Evolutionary conservation across 805 yeast genomes (phyloP), one percentile per base, ranked within the genome.

Genomic region (Danielia reshetovae): DNA sequence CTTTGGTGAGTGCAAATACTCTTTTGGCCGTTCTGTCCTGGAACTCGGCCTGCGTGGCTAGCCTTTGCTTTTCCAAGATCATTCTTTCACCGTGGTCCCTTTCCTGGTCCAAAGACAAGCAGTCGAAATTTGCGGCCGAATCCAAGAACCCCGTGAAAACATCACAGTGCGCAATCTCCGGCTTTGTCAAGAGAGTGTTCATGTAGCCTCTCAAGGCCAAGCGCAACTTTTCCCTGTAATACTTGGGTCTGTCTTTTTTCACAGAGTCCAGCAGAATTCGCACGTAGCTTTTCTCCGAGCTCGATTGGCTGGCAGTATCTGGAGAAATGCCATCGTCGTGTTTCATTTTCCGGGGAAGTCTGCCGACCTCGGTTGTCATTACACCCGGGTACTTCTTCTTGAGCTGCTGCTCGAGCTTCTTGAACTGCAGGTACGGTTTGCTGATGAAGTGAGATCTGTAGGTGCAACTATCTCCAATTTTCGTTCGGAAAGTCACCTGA

Each of bases 201-300:
- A 90, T 51, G 49, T 85, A 90, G 0, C 87, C 85, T 30, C 97
- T 68, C 29, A 90, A 65, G 0, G 94, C 75, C 7, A 87, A 68
- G 27, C 97, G 66, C 46, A 86, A 72, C 44, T 78, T 80, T 55
- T 90, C 97, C 18, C 94, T 71, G 2, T 79, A 74, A 19, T 85
- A 64, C 24, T 52, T 38, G 17, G 25, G 10, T 16, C 26, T 9
- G 32, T 12, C 7, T 15, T n/a, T 9, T 13, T 7, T 9, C 4
- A 22, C 11, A 5, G 16, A 9, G 27, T 26, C 13, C 27, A 11
- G 16, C 38, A 18, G 18, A 9, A 19, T n/a, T 18, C 30, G 17
- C 24, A 31, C 12, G 22, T 15, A 3, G 18, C 30, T 15, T 19
- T n/a, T n/a, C n/a, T n/a, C n/a, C 28, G 4, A 14, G 18, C 12